These are phyloP conservation scores for Ramaria rubella DNA, from an alignment of 768 basidiomycete species.

Conservation along the genomic window DNA sequence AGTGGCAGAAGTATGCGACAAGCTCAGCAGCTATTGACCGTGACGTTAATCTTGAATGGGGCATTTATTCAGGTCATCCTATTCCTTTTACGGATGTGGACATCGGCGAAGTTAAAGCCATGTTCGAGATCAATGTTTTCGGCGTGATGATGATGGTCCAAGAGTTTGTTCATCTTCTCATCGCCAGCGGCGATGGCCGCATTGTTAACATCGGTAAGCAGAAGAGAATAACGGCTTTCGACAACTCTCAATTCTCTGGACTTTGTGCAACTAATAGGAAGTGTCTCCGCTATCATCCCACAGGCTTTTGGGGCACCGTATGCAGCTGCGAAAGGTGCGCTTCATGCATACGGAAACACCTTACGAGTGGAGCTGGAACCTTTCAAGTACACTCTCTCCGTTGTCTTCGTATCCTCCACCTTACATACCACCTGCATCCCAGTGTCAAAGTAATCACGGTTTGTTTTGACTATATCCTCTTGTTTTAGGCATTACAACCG, in stretches of 20 bases:
- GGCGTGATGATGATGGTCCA: slow-evolving; percentile 15
- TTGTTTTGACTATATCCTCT: background rate
- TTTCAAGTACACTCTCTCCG: slow-evolving; percentile 12
- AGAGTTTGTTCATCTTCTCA: slow-evolving; percentile 14
- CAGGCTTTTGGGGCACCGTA: slow-evolving; percentile 12
- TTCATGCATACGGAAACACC: slow-evolving; percentile 16
- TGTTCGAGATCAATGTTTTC: slow-evolving; percentile 18
- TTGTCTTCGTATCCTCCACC: background rate
- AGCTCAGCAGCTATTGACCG: background rate
- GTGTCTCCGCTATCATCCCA: slow-evolving; percentile 14
- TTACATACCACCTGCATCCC: background rate
- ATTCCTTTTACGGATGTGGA: slow-evolving; percentile 13
- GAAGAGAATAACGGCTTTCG: background rate
- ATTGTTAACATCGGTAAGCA: slow-evolving; percentile 16
- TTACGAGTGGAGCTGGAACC: slow-evolving; percentile 15
- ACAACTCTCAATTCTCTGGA: background rate
- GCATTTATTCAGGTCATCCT: slow-evolving; percentile 3
- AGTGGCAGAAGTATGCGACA: slow-evolving; percentile 10
- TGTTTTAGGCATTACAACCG: background rate
- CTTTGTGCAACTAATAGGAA: background rate
- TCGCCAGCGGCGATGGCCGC: slow-evolving; percentile 11
- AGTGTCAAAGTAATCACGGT: slow-evolving; percentile 12
- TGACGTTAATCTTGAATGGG: background rate
- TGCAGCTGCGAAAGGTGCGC: slow-evolving; percentile 15
- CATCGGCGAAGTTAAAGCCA: slow-evolving; percentile 7